Evolutionary conservation across 2,329 filamentous ascomycete genomes (phyloP).

Genomic region (Cladosporium austrohemisphaericum): DNA sequence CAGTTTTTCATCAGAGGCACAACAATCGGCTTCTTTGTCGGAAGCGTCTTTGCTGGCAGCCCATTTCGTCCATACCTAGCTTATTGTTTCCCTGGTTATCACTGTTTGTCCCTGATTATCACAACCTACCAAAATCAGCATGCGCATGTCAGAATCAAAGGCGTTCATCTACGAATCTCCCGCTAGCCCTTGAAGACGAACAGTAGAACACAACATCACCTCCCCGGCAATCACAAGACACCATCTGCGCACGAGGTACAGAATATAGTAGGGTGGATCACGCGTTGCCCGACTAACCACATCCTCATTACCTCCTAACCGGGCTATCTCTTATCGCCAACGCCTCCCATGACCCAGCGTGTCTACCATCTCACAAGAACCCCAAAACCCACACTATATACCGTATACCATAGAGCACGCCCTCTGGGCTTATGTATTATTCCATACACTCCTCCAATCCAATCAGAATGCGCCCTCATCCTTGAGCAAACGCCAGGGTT

Average conservation of each 20-base stretch:
- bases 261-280: conserved; percentile 2
- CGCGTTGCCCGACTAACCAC: conserved; percentile 12
- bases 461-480: neutral
- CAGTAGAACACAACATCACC: no score
- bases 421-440: neutral
- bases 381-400: neutral
- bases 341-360: neutral
- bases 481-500: neutral
- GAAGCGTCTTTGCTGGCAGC: no score
- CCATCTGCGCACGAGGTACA: neutral
- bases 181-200: no score
- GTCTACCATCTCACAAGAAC: no score
- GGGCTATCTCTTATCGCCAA: conserved; percentile 16
- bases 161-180: no score
- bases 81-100: no score
- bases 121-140: no score
- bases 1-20: no score
- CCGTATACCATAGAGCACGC: neutral
- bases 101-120: no score
- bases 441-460: conserved; percentile 3
- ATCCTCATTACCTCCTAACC: conserved; percentile 1
- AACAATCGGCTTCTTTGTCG: no score
- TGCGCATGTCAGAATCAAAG: no score
- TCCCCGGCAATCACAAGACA: neutral
- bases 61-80: no score